phyloP scores from a whole-genome alignment of 1,284 basidiomycete species.

The Exobasidium rhododendri region DNA sequence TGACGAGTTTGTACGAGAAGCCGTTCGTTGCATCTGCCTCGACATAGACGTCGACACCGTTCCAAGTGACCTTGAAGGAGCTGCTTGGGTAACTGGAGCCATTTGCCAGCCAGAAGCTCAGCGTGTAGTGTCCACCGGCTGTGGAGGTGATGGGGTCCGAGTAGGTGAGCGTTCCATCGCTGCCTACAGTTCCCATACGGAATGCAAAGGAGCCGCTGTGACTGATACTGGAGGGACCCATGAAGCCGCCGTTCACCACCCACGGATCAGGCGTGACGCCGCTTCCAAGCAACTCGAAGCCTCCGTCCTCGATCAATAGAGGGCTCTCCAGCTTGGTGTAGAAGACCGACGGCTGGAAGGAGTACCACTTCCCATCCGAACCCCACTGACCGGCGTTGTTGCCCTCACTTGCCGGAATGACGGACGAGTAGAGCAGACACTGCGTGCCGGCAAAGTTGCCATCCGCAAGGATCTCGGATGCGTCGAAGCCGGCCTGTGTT shows the following conservation, averaged over 20 bases:
- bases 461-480: neutral
- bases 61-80: neutral
- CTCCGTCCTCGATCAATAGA: neutral
- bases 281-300: neutral
- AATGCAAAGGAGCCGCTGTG: neutral
- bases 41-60: neutral
- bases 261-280: neutral
- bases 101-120: neutral
- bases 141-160: neutral
- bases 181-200: neutral
- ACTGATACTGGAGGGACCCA: neutral
- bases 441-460: neutral
- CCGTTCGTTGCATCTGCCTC: neutral
- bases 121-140: neutral
- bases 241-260: neutral
- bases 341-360: conserved; percentile 1
- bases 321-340: neutral
- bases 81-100: too few species aligned
- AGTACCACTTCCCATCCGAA: neutral
- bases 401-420: neutral
- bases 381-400: conserved; percentile 2
- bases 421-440: neutral
- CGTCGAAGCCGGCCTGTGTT: conserved; percentile 1
- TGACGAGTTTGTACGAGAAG: neutral
- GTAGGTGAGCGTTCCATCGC: neutral